phyloP scores from a whole-genome alignment of 225 moss, liverwort and hornwort species.

The Marchantia paleacea region DNA sequence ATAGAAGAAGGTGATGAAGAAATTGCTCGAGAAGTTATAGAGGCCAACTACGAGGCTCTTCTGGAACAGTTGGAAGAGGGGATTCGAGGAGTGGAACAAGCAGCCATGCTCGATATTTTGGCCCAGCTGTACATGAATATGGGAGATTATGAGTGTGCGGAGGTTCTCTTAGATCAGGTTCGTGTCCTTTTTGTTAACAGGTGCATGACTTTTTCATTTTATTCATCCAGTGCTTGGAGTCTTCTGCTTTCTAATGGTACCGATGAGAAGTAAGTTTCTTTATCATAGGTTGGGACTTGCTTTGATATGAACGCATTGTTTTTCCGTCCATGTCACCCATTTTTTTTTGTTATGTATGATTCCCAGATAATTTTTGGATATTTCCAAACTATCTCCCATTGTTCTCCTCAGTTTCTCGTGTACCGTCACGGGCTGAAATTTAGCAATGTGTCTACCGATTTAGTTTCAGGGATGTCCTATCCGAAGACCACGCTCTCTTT shows the following conservation, averaged over 20 bases:
- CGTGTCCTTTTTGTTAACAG: background rate
- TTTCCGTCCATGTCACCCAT: background rate
- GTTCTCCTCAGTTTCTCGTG: too few relatives aligned
- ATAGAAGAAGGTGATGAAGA: slow-evolving; percentile 79
- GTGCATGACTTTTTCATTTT: background rate
- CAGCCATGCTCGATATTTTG: slow-evolving; percentile 82
- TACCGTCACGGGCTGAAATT: too few relatives aligned
- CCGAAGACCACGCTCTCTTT: too few relatives aligned
- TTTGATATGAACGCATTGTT: too few relatives aligned
- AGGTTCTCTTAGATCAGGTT: slow-evolving; percentile 61
- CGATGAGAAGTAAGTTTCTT: too few relatives aligned
- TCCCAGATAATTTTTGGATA: background rate
- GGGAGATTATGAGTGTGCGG: slow-evolving; percentile 67
- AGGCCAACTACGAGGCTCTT: slow-evolving; percentile 74
- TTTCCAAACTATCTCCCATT: background rate
- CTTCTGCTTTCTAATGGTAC: too few relatives aligned
- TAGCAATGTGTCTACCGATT: too few relatives aligned
- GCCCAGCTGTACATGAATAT: slow-evolving; percentile 81
- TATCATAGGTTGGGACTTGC: background rate
- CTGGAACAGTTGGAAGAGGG: slow-evolving; percentile 76
- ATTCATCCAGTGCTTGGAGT: background rate
- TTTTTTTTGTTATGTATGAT: background rate
- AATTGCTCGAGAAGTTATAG: slow-evolving; percentile 65
- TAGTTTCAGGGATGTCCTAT: too few relatives aligned
- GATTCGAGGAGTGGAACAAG: slow-evolving; percentile 75